phyloP scores from a whole-genome alignment of 2,329 filamentous ascomycete genomes.

The Geosmithia putterillii region DNA sequence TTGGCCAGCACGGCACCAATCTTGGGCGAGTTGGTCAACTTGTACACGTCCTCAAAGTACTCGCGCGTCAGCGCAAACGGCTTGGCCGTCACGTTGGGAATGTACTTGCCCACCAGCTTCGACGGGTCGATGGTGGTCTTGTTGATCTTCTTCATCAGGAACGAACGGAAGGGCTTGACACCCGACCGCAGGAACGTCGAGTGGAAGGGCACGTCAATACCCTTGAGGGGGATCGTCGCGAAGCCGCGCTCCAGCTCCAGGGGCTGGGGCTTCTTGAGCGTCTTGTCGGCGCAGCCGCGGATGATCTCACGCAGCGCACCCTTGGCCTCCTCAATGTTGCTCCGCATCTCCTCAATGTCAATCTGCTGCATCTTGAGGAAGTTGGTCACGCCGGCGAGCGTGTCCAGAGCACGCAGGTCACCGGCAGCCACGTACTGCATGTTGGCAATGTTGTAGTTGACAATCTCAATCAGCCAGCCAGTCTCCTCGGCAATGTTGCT shows the following conservation, averaged over 20 bases:
- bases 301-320: slow-evolving; percentile 85
- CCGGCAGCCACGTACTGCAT: slow-evolving; percentile 65
- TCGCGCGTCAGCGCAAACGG: slow-evolving; percentile 95
- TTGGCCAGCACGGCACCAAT: slow-evolving; percentile 77
- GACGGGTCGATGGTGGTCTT: slow-evolving; percentile 96
- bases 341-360: slow-evolving; percentile 87
- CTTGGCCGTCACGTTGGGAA: slow-evolving; percentile 93
- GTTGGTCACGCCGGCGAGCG: slow-evolving; percentile 72
- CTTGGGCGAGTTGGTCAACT: slow-evolving; percentile 71
- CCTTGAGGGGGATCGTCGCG: slow-evolving; percentile 90
- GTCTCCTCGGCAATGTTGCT: slow-evolving; percentile 91
- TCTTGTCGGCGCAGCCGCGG: slow-evolving; percentile 73
- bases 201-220: slow-evolving; percentile 99
- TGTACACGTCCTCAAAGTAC: slow-evolving; percentile 99
- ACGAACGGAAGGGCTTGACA: slow-evolving; percentile 97
- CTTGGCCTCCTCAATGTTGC: slow-evolving; percentile 85
- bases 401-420: slow-evolving; percentile 59
- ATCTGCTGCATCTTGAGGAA: slow-evolving; percentile 95
- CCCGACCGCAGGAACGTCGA: slow-evolving; percentile 94
- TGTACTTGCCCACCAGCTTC: slow-evolving; percentile 97
- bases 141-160: slow-evolving; percentile 99
- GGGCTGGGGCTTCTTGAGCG: slow-evolving; percentile 76
- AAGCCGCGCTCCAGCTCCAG: slow-evolving; percentile 89
- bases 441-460: slow-evolving; percentile 84
- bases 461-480: slow-evolving; percentile 93